Conservation (phyloP, 2,329 filamentous ascomycete genomes). For the Ophiostoma perfectum region DNA sequence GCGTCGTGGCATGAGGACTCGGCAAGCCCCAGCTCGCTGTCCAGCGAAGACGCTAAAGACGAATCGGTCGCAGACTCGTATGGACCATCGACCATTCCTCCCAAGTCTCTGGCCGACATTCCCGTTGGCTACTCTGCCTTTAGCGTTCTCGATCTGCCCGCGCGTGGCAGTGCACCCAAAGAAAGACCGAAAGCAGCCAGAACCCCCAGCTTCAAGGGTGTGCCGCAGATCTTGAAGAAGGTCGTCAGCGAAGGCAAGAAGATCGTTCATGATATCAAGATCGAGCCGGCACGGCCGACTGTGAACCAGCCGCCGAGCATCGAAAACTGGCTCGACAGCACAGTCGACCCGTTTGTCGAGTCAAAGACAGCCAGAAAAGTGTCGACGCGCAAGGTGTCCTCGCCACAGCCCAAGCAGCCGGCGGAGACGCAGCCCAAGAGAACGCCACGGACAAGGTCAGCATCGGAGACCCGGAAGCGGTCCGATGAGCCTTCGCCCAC, state of each 20-base stretch:
- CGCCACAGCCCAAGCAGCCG: constrained; percentile 31
- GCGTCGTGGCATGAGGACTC: constrained; percentile 32
- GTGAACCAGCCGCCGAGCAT: constrained; percentile 58
- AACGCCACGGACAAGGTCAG: constrained; percentile 20
- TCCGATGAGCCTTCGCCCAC: constrained; percentile 9
- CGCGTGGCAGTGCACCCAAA: constrained; percentile 42
- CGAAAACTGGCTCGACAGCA: constrained; percentile 59
- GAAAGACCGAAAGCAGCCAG: constrained; percentile 46
- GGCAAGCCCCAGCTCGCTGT: constrained; percentile 19
- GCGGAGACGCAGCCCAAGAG: constrained; percentile 20
- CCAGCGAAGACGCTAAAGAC: constrained; percentile 20
- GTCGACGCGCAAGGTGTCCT: constrained; percentile 28
- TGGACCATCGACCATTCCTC: constrained; percentile 39
- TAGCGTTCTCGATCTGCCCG: constrained; percentile 55
- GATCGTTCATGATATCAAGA: constrained; percentile 54
- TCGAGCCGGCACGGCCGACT: constrained; percentile 49
- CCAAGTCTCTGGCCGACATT: constrained; percentile 55
- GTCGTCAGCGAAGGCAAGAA: constrained; percentile 60
- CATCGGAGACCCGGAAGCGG: neutral
- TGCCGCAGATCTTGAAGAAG: constrained; percentile 60
- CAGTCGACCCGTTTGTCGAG: constrained; percentile 58
- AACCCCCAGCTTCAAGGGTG: constrained; percentile 53
- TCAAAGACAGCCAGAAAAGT: constrained; percentile 21
- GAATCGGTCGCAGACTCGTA: constrained; percentile 37
- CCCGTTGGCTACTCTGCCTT: constrained; percentile 63